Evolutionary conservation across 2,329 filamentous ascomycete species (phyloP), one percentile per base, ranked within the genome.

Genomic region (Cercospora brassicicola): DNA sequence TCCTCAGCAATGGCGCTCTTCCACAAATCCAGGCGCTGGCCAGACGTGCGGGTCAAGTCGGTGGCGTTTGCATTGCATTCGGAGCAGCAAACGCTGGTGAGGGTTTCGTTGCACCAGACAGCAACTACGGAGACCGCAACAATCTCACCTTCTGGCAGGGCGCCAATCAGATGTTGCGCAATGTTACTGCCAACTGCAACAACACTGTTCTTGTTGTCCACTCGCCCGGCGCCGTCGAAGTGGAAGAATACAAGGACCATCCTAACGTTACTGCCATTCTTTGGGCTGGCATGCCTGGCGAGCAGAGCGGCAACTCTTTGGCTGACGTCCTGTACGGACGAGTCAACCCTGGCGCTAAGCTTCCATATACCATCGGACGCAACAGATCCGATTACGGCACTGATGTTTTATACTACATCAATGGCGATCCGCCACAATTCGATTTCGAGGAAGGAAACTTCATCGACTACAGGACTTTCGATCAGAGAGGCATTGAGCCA

Each of bases 41-140:
- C 3, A 77, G 79, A n/a, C 86, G 86, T n/a, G 85, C 85, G 3
- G 85, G 85, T 23, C 64, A 75, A 23, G 75, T 78, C 18, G 71
- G 69, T 11, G 77, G 77, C 61, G 84, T 82, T 2, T 85, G 87
- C 2, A 86, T 98, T 51, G 93, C 97, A 7, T 97, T 97, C 74
- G 93, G 92, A 75, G 97, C 96, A 72, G 89, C 93, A 11, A 86
- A 94, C 77, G 87, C 90, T 2, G 94, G 94, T 61, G 94, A 98
- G 59, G 93, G 92, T 4, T 97, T 87, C 81, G 92, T 97, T 75
- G 85, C 81, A 28, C 87, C 96, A 0, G 94, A 94, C 70, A 90
- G 88, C 64, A 97, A 97, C 77, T 83, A 85, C 30, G 94, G 94
- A 65, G 94, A 98, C 79, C 90, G 94, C 66, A 93, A 93, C 75